Percentiles rank a stretch among this genome's conserved stretches.
phyloP scores from a whole-genome alignment of 1,284 basidiomycete genomes.

The Cryptococcus sp. region DNA sequence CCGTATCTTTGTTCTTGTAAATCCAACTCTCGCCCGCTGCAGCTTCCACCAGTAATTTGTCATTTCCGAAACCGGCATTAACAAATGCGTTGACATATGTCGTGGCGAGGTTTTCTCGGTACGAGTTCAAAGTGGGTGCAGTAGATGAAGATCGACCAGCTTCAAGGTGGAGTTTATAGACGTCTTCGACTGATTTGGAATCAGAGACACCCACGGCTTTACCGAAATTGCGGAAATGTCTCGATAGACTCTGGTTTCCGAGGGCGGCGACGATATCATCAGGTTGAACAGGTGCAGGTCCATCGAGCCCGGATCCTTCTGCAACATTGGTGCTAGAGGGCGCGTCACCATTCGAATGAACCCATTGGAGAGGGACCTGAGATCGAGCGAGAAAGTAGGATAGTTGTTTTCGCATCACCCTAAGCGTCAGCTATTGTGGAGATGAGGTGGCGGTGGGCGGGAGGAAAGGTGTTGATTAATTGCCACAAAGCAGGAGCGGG shows the following conservation, averaged over 20 bases:
- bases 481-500: background rate
- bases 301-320: constrained; percentile 35
- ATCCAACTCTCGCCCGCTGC: constrained; percentile 97
- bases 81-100: constrained; percentile 99
- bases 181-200: constrained; percentile 88
- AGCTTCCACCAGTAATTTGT: constrained; percentile 95
- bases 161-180: constrained; percentile 96
- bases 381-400: constrained; percentile 90
- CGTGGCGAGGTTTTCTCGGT: constrained; percentile 87
- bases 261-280: constrained; percentile 81
- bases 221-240: constrained; percentile 84
- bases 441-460: too few relatives aligned
- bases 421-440: constrained; percentile 33
- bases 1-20: constrained; percentile 99
- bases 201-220: constrained; percentile 91
- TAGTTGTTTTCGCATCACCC: constrained; percentile 91
- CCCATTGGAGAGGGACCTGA: constrained; percentile 87
- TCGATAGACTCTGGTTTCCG: constrained; percentile 76
- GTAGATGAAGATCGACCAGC: constrained; percentile 52
- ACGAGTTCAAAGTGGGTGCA: constrained; percentile 73
- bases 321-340: background rate
- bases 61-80: constrained; percentile 98
- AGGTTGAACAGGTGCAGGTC: constrained; percentile 63
- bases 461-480: too few relatives aligned
- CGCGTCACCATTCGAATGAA: constrained; percentile 51